phyloP scores from a whole-genome alignment of 345 rosid genomes.

The Populus alba region DNA sequence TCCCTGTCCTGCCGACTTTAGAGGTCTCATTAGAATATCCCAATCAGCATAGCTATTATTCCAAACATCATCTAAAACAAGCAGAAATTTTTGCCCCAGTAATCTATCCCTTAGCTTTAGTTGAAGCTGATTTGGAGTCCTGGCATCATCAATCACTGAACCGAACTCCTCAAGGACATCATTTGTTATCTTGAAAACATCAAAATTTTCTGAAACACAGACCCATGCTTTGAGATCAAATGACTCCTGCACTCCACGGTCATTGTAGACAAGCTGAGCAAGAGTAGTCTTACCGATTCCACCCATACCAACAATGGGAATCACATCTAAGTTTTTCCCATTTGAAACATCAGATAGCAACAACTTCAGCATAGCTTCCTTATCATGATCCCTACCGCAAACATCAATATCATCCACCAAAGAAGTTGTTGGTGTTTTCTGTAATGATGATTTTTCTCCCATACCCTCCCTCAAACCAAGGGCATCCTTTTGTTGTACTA shows the following conservation, averaged over 20 bases:
- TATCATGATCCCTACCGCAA: slow-evolving; percentile 22
- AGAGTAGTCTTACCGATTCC: slow-evolving; percentile 4
- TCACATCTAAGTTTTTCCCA: not conserved
- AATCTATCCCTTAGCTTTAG: not conserved
- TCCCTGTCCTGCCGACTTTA: not conserved
- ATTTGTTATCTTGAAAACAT: not conserved
- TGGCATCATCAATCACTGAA: not conserved
- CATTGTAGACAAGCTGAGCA: slow-evolving; percentile 6
- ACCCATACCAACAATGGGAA: slow-evolving; percentile 23
- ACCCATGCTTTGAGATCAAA: slow-evolving; percentile 6
- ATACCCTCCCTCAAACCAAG: slow-evolving; percentile 17
- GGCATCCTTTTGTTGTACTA: slow-evolving; percentile 8
- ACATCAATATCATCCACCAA: slow-evolving; percentile 19
- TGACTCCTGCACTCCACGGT: not conserved
- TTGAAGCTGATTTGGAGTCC: not conserved
- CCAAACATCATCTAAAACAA: slow-evolving; percentile 14
- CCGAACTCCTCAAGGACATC: not conserved
- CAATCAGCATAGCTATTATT: not conserved
- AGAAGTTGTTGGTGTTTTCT: slow-evolving; percentile 15
- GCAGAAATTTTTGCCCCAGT: not conserved
- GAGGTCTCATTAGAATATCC: not conserved
- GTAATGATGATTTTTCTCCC: not conserved
- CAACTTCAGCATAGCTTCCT: not conserved
- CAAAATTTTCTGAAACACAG: not conserved
- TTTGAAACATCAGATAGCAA: not conserved